Base-by-base conservation (phyloP, 305 asterid genomes). In the Fraxinus angustifolia region DNA sequence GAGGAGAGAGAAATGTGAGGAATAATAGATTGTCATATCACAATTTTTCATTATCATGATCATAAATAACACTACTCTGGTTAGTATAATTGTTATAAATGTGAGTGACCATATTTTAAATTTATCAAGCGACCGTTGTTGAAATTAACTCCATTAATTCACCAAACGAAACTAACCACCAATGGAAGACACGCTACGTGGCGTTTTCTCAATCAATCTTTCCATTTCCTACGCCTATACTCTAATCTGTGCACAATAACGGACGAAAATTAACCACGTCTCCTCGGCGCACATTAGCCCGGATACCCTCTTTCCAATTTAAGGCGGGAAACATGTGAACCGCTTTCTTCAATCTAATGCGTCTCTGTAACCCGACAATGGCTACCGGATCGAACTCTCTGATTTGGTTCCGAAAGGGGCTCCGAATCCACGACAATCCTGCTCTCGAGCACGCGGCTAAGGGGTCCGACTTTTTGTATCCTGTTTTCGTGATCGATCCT, bases 381-480 rank as follows among this genome's bases (percentile, higher is more conserved):
- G 87, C 90, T 45, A 42, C 91, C 82, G 88, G 88, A 21, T 87
- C 93, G 73, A 90, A 85, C 87, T 90, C 98, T 53, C 90, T 95
- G 31, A 76, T 93, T 83, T 95, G 99, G 99, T 95, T 95, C 87
- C 82, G 98, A 10, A 95, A 93, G 85, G 97, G 99, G 42, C 91
- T 95, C 81, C 93, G 98, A 6, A 82, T 93, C 82, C 99, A 95
- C 82, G 99, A 93, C 84, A 95, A 95, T 76, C 99, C 99, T n/a
- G 94, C 99, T 76, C 90, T 95, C 1, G 88, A 90, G 77, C 78
- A 85, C 79, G 98, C 99, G 3, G 93, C 96, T 21, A 88, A 36
- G 17, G 92, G 89, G n/a, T 85, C 93, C 60, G 83, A 78, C 53
- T 81, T 76, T 77, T 19, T 92, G 77, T 95, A 87, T 90, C 99